Evolutionary conservation across 2,329 filamentous ascomycete genomes (phyloP), one percentile per base, ranked within the genome.

Genomic region (Cladosporium phlei): DNA sequence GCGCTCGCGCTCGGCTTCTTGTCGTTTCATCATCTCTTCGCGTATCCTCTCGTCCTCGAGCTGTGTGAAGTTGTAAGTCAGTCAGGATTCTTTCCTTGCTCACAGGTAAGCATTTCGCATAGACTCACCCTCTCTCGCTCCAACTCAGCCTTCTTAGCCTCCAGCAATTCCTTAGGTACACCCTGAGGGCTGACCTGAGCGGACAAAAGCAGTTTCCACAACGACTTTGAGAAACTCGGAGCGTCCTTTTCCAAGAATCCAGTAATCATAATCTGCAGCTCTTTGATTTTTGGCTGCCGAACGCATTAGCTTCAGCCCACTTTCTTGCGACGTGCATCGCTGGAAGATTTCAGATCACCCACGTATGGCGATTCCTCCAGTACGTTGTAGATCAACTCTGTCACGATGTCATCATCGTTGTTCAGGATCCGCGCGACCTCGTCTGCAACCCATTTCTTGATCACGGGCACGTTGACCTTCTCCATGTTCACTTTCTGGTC

Each of bases 371-470:
- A 72, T 38, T 83, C 83, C 64, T 97, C 90, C 22, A 85, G 66
- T 35, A 83, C 65, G 48, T 81, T 80, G 68, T 79, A 83, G 58
- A 79, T 79, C 35, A 96, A 80, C 69, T 96, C 90, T 55, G 93
- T 93, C 3, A 97, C 86, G 39, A 98, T 88, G 63, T 98, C 93
- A 64, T 98, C 93, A 59, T 98, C 93, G 57, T 79, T 86, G n/a
- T 86, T 86, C 32, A 97, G 72, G 38, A 97, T 91, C 48, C 88
- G 84, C 19, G 85, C 86, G 47, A 98, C 88, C 66, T 85, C 87
- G 59, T 83, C 80, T 4, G 88, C 86, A 65, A 97, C 96, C 93
- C 93, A 98, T 87, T 93, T 95, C 77, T 96, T 96, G 82, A 98
- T 95, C 47, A 98, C 87, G 67, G 95, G 88, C 40, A 95, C 76